These are phyloP conservation scores for Ceriops tagal DNA, from an alignment of 345 rosid genomes.

Conservation along the genomic window DNA sequence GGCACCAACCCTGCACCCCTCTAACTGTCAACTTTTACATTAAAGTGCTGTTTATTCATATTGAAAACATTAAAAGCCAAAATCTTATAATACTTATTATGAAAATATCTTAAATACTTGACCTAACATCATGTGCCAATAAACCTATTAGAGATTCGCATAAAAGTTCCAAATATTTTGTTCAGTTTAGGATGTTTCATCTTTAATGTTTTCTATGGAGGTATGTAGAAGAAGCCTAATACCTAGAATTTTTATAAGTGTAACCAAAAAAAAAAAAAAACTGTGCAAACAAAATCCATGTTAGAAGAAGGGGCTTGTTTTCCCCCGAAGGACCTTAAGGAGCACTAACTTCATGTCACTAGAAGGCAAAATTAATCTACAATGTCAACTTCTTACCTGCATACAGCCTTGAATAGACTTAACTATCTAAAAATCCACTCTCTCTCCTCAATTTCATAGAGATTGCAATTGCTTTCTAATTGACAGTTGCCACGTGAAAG, in stretches of 20 bases:
- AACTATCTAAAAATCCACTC: not conserved
- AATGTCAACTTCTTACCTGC: not conserved
- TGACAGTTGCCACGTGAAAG: not conserved
- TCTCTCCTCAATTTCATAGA: too few species aligned
- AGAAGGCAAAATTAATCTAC: not conserved
- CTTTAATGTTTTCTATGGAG: not conserved
- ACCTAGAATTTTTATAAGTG: not conserved
- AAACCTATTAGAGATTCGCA: too few species aligned
- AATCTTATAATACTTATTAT: too few species aligned
- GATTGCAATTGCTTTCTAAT: constrained; percentile 2
- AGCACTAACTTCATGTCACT: too few species aligned
- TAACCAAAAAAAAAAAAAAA: not conserved
- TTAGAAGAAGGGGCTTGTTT: not conserved
- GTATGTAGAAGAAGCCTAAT: not conserved
- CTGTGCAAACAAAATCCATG: not conserved
- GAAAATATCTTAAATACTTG: too few species aligned
- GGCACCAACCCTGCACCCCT: too few species aligned
- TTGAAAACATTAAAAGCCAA: too few species aligned
- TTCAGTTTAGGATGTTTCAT: not conserved
- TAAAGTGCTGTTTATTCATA: too few species aligned
- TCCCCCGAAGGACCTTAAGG: too few species aligned
- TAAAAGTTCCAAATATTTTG: not conserved
- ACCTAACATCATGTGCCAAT: too few species aligned
- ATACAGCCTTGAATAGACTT: not conserved
- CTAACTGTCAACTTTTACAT: too few species aligned